Conservation (phyloP, 1,284 basidiomycete genomes). For the Mycena citricolor region DNA sequence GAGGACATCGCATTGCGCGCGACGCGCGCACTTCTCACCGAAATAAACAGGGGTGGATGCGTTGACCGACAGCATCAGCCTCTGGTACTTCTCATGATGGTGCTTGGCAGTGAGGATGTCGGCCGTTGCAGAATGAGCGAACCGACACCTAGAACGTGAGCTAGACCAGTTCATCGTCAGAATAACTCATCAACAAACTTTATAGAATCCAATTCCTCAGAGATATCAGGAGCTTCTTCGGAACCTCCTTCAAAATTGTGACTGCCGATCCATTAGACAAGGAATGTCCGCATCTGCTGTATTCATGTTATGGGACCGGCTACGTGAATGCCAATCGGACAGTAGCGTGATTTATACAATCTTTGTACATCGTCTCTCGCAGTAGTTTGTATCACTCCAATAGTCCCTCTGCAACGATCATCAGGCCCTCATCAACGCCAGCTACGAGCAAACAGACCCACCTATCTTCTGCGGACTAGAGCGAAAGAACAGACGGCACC, state of each 20-base stretch:
- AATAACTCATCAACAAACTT: conserved; percentile 4
- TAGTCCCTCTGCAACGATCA: background rate
- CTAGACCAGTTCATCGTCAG: too few species aligned
- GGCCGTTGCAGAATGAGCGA: conserved; percentile 85
- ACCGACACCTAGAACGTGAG: conserved; percentile 80
- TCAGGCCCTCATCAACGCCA: background rate
- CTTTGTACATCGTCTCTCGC: too few species aligned
- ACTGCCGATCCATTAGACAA: conserved; percentile 49
- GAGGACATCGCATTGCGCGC: conserved; percentile 90
- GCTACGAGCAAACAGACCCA: background rate
- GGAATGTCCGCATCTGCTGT: conserved; percentile 56
- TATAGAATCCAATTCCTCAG: conserved; percentile 86
- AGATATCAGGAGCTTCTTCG: conserved; percentile 82
- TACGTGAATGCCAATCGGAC: conserved; percentile 77
- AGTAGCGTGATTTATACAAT: conserved; percentile 47
- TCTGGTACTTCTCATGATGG: conserved; percentile 89
- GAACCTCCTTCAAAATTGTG: conserved; percentile 62
- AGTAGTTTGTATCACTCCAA: too few species aligned
- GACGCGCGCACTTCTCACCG: conserved; percentile 73
- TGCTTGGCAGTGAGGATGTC: conserved; percentile 94
- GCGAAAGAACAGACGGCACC: conserved; percentile 16
- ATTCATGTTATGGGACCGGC: conserved; percentile 79
- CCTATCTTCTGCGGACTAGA: conserved; percentile 11
- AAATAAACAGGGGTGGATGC: conserved; percentile 85
- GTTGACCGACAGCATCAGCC: conserved; percentile 90